These are phyloP conservation scores for Termitomyces sp. DNA, from an alignment of 768 basidiomycete genomes.

Conservation along the genomic window DNA sequence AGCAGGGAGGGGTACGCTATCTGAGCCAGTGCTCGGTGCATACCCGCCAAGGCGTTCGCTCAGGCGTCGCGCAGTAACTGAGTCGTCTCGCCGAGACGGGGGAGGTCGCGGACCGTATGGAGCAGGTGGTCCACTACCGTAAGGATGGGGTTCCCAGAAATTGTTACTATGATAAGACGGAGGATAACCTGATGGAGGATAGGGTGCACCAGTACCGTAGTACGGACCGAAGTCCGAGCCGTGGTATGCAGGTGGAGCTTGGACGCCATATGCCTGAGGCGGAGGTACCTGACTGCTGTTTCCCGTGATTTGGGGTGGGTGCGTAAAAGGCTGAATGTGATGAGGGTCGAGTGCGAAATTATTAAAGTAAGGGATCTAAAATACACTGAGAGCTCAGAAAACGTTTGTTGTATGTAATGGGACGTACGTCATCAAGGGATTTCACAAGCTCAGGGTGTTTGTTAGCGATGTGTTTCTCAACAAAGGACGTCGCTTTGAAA, in stretches of 20 bases:
- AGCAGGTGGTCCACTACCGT: slow-evolving; percentile 30
- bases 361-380: slow-evolving; percentile 85
- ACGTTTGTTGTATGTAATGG: slow-evolving; percentile 3
- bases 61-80: slow-evolving; percentile 55
- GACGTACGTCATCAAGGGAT: slow-evolving; percentile 74
- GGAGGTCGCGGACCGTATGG: slow-evolving; percentile 38
- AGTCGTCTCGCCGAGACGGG: slow-evolving; percentile 52
- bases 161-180: slow-evolving; percentile 31
- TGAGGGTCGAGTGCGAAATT: slow-evolving; percentile 96
- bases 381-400: slow-evolving; percentile 9
- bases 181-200: slow-evolving; percentile 39
- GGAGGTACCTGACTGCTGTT: slow-evolving; percentile 66
- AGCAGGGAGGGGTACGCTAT: slow-evolving; percentile 42
- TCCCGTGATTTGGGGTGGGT: slow-evolving; percentile 66
- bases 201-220: slow-evolving; percentile 24
- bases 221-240: slow-evolving; percentile 30
- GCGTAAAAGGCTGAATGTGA: slow-evolving; percentile 79
- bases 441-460: slow-evolving; percentile 89
- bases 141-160: slow-evolving; percentile 40
- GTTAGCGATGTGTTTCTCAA: slow-evolving; percentile 95
- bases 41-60: slow-evolving; percentile 81
- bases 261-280: slow-evolving; percentile 82
- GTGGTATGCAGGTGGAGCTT: slow-evolving; percentile 47
- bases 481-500: slow-evolving; percentile 95
- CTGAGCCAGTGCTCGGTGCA: slow-evolving; percentile 39